phyloP scores from a whole-genome alignment of 2,329 filamentous ascomycete species.

The Fusarium sp. region DNA sequence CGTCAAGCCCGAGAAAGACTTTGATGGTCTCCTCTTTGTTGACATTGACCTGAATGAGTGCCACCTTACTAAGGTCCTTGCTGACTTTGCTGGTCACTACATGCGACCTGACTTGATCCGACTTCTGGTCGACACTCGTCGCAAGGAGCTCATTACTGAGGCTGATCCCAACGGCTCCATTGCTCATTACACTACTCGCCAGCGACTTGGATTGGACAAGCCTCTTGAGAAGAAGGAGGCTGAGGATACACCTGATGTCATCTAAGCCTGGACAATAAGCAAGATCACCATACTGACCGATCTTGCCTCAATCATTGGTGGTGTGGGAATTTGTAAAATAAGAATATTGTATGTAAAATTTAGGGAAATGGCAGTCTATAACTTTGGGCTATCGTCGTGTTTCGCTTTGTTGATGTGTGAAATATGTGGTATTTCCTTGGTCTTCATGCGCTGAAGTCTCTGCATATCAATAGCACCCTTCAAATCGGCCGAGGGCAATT shows the following conservation, averaged over 20 bases:
- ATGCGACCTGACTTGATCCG: slow-evolving; percentile 57
- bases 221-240: slow-evolving; percentile 35
- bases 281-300: too few relatives aligned
- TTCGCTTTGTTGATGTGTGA: too few relatives aligned
- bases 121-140: slow-evolving; percentile 47
- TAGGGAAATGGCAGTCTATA: too few relatives aligned
- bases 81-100: slow-evolving; percentile 55
- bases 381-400: too few relatives aligned
- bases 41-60: slow-evolving; percentile 60
- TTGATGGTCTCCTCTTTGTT: slow-evolving; percentile 63
- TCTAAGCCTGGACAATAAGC: background rate
- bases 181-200: slow-evolving; percentile 31
- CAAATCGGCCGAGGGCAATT: too few relatives aligned
- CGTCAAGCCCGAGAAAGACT: slow-evolving; percentile 44
- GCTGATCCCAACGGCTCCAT: slow-evolving; percentile 13
- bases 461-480: too few relatives aligned
- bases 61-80: slow-evolving; percentile 44
- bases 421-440: too few relatives aligned
- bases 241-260: slow-evolving; percentile 1
- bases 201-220: slow-evolving; percentile 36
- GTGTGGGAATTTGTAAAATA: too few relatives aligned
- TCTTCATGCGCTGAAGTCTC: too few relatives aligned
- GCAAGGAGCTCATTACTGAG: slow-evolving; percentile 42
- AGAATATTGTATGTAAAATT: too few relatives aligned
- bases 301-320: too few relatives aligned